Conservation (phyloP, 305 asterid species). For the Solanum chacoense region DNA sequence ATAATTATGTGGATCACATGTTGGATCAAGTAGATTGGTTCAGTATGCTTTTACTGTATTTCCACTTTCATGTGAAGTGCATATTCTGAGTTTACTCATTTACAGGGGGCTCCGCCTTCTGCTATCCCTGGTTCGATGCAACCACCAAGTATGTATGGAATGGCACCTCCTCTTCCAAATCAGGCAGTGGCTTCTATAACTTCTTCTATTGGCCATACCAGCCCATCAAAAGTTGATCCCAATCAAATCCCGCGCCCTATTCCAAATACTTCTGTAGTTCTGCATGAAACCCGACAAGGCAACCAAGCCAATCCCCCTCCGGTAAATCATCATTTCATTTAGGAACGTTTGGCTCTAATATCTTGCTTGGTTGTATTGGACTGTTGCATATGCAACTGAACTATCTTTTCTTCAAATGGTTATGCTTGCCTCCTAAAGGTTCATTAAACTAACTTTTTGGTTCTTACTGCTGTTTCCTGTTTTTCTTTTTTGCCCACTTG, state of each 20-base stretch:
- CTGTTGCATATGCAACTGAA: neutral
- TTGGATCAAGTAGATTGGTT: neutral
- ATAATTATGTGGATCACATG: neutral
- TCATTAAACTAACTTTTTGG: neutral
- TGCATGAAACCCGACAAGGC: slow-evolving; percentile 91
- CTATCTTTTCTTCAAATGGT: neutral
- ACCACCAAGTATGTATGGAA: slow-evolving; percentile 55
- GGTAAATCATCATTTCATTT: slow-evolving; percentile 28
- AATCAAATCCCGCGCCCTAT: slow-evolving; percentile 88
- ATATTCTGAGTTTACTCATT: slow-evolving; percentile 20
- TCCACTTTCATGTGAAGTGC: slow-evolving; percentile 3
- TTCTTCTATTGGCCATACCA: slow-evolving; percentile 41
- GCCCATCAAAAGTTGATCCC: slow-evolving; percentile 81
- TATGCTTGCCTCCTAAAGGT: neutral
- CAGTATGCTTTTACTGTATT: neutral
- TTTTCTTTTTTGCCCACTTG: slow-evolving; percentile 6
- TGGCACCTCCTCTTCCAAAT: slow-evolving; percentile 62
- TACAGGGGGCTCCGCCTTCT: slow-evolving; percentile 43
- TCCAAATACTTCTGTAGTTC: slow-evolving; percentile 52
- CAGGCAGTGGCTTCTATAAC: slow-evolving; percentile 54
- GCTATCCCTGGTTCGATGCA: slow-evolving; percentile 46
- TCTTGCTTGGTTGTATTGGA: neutral
- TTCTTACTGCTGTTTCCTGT: neutral
- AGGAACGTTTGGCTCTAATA: neutral
- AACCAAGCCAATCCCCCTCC: slow-evolving; percentile 99